Base-by-base conservation (phyloP, 768 basidiomycete species). In the Collybiopsis confluens region DNA sequence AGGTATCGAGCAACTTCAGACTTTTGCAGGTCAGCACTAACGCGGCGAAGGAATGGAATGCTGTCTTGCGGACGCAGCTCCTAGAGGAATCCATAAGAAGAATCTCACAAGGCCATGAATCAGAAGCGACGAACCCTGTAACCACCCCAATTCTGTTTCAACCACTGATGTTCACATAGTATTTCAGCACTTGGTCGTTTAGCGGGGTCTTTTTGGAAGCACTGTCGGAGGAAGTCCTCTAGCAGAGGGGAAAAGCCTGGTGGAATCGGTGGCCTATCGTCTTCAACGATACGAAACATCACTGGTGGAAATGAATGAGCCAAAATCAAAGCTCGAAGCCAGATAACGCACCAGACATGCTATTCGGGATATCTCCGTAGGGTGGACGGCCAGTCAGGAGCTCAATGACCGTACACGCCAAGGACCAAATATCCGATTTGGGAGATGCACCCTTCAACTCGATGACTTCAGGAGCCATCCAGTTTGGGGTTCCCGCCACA, bases 381-480 rank as follows among this genome's bases (percentile, higher is more conserved):
- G 96, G 96, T 2, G 96, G 96, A 27, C 82, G 77, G 1, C 96
- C 96, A 5, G 93, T 96, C 58, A 98, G 73, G 23, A 99, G 78
- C 70, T 99, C 96, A 61, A 96, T 85, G 60, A 98, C 85, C 3
- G 96, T 98, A 64, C 95, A 97, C 1, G 85, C 96, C 58, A 99
- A 70, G 0, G 93, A 96, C 94, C 94, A 97, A 28, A 97, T 95
- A 65, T 97, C 94, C 24, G 91, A 88, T 62, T 93, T 93, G 0
- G 87, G 78, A n/a, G 90, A 88, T 7, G 96, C 91, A 3, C 95
- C 95, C 66, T 93, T 89, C 52, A 98, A 80, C 65, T 93, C 88
- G 57, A 99, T 98, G 47, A 98, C 91, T 69, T 99, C 96, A 2
- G 96, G 96, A 10, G 95, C 95, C 94, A 99, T 98, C 96, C 96